phyloP scores from a whole-genome alignment of 1,284 basidiomycete genomes.

The Cystobasidium pallidum region DNA sequence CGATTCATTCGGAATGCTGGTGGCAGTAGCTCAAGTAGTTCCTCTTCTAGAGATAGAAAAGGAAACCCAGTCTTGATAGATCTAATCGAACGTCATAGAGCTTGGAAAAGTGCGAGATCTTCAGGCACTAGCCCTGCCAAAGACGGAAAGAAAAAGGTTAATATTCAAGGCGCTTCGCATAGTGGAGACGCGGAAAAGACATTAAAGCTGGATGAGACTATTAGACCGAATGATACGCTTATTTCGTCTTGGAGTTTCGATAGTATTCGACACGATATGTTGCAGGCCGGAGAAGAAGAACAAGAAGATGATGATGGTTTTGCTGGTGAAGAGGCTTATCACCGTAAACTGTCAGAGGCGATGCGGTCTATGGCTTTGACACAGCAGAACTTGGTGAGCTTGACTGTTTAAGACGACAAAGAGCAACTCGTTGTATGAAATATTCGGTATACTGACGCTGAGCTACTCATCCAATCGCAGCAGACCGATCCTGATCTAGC shows the following conservation, averaged over 20 bases:
- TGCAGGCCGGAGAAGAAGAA: conserved; percentile 62
- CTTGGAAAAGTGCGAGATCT: conserved; percentile 44
- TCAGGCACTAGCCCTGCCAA: conserved; percentile 38
- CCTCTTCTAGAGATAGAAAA: conserved; percentile 58
- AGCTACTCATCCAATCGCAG: not conserved
- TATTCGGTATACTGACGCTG: conserved; percentile 16
- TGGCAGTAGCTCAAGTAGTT: not conserved
- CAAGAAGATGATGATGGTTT: conserved; percentile 54
- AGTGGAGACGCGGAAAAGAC: conserved; percentile 25
- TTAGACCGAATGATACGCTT: conserved; percentile 62
- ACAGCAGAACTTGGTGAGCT: conserved; percentile 15
- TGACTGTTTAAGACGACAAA: too few species aligned
- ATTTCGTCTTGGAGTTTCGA: conserved; percentile 95
- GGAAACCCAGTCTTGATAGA: conserved; percentile 76
- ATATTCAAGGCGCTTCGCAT: not conserved
- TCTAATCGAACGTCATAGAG: conserved; percentile 67
- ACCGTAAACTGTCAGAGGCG: conserved; percentile 21
- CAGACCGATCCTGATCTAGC: conserved; percentile 48
- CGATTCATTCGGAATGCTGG: conserved; percentile 80
- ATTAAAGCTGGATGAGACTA: conserved; percentile 50
- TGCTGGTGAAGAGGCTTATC: conserved; percentile 38
- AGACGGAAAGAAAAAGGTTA: conserved; percentile 42
- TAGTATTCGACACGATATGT: conserved; percentile 66
- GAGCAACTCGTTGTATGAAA: too few species aligned
- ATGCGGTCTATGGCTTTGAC: conserved; percentile 36